phyloP scores from a whole-genome alignment of 495 filamentous ascomycete genomes.

The Penicillium tannophilum region DNA sequence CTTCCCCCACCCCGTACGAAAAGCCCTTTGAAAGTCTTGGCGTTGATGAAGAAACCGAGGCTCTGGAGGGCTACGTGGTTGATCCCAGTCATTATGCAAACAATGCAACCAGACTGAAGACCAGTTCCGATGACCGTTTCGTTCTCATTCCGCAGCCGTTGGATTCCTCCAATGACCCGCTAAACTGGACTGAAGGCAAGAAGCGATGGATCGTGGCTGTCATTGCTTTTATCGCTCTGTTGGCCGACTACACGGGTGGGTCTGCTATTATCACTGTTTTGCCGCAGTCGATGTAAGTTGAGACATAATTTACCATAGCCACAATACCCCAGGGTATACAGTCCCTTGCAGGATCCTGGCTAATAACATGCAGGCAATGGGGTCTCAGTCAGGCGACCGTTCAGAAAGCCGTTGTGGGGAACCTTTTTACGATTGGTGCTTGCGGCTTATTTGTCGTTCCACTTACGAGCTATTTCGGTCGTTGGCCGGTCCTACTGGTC shows the following conservation, averaged over 20 bases:
- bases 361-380: constrained; percentile 14
- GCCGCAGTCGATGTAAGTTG: constrained; percentile 18
- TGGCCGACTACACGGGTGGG: constrained; percentile 19
- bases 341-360: not conserved
- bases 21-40: not conserved
- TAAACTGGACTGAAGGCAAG: constrained; percentile 13
- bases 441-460: constrained; percentile 19
- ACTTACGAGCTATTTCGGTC: constrained; percentile 21
- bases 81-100: constrained; percentile 20
- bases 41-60: constrained; percentile 18
- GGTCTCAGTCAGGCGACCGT: constrained; percentile 14
- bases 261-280: constrained; percentile 17
- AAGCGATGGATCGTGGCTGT: constrained; percentile 14
- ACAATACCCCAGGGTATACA: not conserved
- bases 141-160: constrained; percentile 21
- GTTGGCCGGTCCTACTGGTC: constrained; percentile 15
- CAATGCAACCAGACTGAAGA: constrained; percentile 17
- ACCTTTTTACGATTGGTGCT: constrained; percentile 20
- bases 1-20: not conserved
- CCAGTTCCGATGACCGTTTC: constrained; percentile 11
- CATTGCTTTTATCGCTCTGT: constrained; percentile 17
- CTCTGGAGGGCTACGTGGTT: constrained; percentile 20
- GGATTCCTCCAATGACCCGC: constrained; percentile 14
- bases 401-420: constrained; percentile 18
- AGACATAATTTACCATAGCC: not conserved